Conservation (phyloP, 192 early-diverging fungal genomes). For the Mortierella alpina region DNA sequence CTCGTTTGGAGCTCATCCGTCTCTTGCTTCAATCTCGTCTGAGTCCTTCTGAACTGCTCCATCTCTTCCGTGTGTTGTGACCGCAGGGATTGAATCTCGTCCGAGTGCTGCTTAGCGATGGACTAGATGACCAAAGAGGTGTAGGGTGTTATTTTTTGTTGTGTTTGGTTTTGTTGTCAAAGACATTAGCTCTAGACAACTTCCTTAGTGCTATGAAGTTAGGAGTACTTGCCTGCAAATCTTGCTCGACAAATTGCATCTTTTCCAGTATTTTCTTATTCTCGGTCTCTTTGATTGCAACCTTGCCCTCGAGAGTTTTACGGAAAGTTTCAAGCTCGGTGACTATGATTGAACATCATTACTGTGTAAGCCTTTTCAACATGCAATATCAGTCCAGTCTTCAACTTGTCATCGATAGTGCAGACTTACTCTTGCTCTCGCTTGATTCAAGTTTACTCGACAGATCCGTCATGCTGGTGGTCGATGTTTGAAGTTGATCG, state of each 20-base stretch:
- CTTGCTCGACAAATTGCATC: constrained; percentile 54
- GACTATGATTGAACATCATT: constrained; percentile 16
- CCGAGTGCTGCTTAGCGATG: constrained; percentile 53
- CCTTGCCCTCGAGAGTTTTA: constrained; percentile 58
- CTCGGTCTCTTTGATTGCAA: constrained; percentile 74
- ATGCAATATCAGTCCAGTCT: neutral
- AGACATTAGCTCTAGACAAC: neutral
- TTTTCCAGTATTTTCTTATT: constrained; percentile 58
- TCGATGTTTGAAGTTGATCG: constrained; percentile 59
- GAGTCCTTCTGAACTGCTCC: constrained; percentile 42
- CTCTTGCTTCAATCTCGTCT: constrained; percentile 51
- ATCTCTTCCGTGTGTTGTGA: constrained; percentile 44
- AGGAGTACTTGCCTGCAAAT: constrained; percentile 26
- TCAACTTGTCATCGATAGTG: neutral
- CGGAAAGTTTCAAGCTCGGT: constrained; percentile 57
- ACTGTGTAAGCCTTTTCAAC: no score
- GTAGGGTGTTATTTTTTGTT: no score
- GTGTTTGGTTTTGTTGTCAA: no score
- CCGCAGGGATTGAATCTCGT: constrained; percentile 30
- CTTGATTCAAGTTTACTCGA: constrained; percentile 64
- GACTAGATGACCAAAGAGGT: constrained; percentile 19
- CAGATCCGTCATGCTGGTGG: constrained; percentile 61
- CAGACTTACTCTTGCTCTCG: constrained; percentile 52
- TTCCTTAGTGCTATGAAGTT: neutral
- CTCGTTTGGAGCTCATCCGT: constrained; percentile 38